Evolutionary conservation across 2,329 filamentous ascomycete species (phyloP).

Genomic region (Sodiomyces alkalinus): DNA sequence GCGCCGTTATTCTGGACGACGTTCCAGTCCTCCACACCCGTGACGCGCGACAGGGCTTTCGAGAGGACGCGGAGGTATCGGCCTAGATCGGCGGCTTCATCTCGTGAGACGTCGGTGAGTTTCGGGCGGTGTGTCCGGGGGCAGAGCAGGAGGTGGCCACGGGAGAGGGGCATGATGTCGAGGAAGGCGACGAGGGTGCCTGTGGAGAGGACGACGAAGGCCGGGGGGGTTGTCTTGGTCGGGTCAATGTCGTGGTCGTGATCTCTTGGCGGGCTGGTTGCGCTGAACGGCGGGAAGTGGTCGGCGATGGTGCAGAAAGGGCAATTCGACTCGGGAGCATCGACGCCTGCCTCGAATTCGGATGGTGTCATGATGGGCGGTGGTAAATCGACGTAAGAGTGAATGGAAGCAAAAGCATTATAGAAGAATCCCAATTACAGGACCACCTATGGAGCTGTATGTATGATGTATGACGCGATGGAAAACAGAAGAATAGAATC

Average conservation of each 20-base stretch:
- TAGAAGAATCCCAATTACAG: too few relatives aligned
- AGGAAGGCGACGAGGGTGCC: constrained; percentile 71
- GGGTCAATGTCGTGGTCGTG: constrained; percentile 16
- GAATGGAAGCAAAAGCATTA: too few relatives aligned
- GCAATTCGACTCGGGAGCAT: constrained; percentile 24
- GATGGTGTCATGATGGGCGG: constrained; percentile 1
- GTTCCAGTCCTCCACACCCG: constrained; percentile 76
- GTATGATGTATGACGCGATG: background rate
- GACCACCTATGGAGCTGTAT: background rate
- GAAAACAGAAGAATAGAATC: too few relatives aligned
- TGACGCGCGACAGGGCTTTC: constrained; percentile 51
- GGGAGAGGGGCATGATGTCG: constrained; percentile 79
- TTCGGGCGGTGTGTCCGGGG: constrained; percentile 66
- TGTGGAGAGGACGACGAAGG: constrained; percentile 63
- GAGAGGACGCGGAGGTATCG: constrained; percentile 56
- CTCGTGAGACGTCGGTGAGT: constrained; percentile 50
- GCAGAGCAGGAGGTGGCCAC: constrained; percentile 70
- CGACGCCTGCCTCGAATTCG: constrained; percentile 6
- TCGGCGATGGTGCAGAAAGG: constrained; percentile 48
- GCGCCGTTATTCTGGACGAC: constrained; percentile 92
- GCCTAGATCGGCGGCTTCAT: constrained; percentile 53
- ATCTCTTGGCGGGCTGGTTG: constrained; percentile 23
- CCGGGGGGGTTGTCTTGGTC: constrained; percentile 22
- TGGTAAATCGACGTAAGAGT: too few relatives aligned
- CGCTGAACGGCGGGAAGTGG: constrained; percentile 31